Base-by-base conservation (phyloP, 1,284 basidiomycete genomes). In the Chalciporus piperatoides region DNA sequence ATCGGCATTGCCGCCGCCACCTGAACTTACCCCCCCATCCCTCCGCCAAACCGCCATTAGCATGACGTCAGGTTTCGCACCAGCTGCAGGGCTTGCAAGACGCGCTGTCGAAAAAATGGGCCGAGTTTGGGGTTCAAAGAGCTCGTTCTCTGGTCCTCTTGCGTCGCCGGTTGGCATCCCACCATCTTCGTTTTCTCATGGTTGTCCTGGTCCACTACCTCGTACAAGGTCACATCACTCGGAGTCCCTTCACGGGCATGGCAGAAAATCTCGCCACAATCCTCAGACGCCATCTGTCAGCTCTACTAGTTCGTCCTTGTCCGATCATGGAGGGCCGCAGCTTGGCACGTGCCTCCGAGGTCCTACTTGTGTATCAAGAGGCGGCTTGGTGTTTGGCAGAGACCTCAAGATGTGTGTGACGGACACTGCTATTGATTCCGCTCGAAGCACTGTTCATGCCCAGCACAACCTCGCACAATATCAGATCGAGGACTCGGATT, bases 41-140 rank as follows among this genome's bases (percentile, higher is more conserved):
- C 70, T 77, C 55, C 74, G 82, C 27, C 81, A 84, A 56, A 80
- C 84, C 23, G 77, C 85, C n/a, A 77, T 86, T 54, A 86, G 84
- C 57, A 80, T 88, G 68, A 78, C 82, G 2, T 76, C 75, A 44
- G 77, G 81, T 33, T 71, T 86, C 48, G 81, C 79, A 2, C 82
- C 84, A 30, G 82, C 83, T 24, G 82, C 83, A 21, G 84, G 83
- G 8, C 71, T 85, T n/a, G 86, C 85, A 15, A 84, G 82, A 57
- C 78, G 82, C 53, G 86, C 86, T 3, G 84, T 85, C 4, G 85
- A 88, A 68, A 84, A 79, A 63, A 81, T 90, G 69, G 81, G 82
- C 41, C 77, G 80, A 44, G 80, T 80, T 33, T 80, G 75, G 72
- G 79, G 77, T 49, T 71, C 72, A n/a, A 69, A 78, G 44, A 69